Evolutionary conservation across 345 rosid species (phyloP), one percentile per base, ranked within the genome.

Genomic region (Boechera divaricarpa): DNA sequence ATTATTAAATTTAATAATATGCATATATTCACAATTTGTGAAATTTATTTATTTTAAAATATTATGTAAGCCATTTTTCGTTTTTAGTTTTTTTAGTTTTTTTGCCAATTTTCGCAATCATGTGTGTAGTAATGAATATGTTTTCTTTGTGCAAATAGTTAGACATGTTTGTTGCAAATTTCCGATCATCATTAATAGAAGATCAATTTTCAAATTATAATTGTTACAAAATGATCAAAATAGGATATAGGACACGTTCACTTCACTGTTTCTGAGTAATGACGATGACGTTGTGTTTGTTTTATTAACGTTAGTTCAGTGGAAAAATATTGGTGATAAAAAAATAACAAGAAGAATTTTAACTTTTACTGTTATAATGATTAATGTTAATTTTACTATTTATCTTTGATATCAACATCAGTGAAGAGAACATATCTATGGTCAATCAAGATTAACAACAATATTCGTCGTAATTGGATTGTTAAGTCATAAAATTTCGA

Each of bases 251-350:
- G 5, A 61, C 21, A 61, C 48, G 67, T 60, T 26, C 68, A 1
- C 10, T 60, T 49, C 12, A 48, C 59, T 36, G 13, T 72, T 60
- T 13, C 16, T 58, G 7, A 33, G 57, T 33, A 26, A 49, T 13
- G 59, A 60, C 28, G 29, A 36, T 10, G 26, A 59, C 36, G 39
- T 2, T 61, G 41, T 60, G 31, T 6, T 61, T 72, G 52, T 61
- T 49, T 18, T 33, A 28, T 13, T 58, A 58, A 35, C 29, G n/a
- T 70, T 32, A 10, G 70, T 49, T 49, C 58, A 21, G 8, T 49
- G 18, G 28, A 18, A 49, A 49, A 3, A 8, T 21, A 44, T 26
- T 45, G 69, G 11, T n/a, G 24, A 48, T n/a, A 6, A 0, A 48
- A 28, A 48, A 48, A 0, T 48, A 48, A n/a, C 52, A 21, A 48